These are phyloP conservation scores for Pseudocercospora fijiensis DNA, from an alignment of 2,329 filamentous ascomycete species.

Conservation along the genomic window DNA sequence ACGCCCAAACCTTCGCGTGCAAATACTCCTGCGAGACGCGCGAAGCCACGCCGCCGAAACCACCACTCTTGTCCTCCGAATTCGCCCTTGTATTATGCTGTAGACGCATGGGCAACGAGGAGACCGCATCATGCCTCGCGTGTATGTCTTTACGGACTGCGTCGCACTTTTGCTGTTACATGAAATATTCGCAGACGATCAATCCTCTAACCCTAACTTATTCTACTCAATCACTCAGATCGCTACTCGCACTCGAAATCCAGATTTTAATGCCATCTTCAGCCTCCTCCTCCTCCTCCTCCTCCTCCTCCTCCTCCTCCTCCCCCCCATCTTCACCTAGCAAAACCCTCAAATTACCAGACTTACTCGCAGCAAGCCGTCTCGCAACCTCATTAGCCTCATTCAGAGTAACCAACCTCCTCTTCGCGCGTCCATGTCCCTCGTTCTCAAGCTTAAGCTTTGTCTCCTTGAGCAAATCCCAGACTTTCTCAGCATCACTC, in stretches of 20 bases:
- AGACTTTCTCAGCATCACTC: slow-evolving; percentile 33
- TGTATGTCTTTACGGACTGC: background rate
- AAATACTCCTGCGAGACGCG: background rate
- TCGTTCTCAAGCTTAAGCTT: slow-evolving; percentile 26
- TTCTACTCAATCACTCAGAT: background rate
- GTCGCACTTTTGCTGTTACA: background rate
- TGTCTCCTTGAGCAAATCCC: slow-evolving; percentile 41
- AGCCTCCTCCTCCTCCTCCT: background rate
- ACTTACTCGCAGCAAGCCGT: slow-evolving; percentile 26
- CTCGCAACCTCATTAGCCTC: slow-evolving; percentile 63
- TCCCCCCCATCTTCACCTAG: background rate
- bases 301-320: background rate
- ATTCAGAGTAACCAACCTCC: slow-evolving; percentile 56
- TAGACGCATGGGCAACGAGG: background rate
- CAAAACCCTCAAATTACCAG: background rate
- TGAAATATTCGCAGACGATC: no score
- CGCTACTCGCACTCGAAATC: slow-evolving; percentile 1
- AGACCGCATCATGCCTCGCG: background rate
- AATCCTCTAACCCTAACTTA: background rate
- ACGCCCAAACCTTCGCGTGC: background rate
- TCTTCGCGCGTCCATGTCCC: slow-evolving; percentile 41
- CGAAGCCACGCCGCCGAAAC: background rate
- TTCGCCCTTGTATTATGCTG: background rate
- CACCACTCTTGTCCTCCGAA: background rate
- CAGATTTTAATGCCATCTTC: background rate